A percentile compares a stretch with the other conserved stretches of the same genome.
Evolutionary conservation across 2,329 filamentous ascomycete species (phyloP).

Genomic region (Phoma sp.): DNA sequence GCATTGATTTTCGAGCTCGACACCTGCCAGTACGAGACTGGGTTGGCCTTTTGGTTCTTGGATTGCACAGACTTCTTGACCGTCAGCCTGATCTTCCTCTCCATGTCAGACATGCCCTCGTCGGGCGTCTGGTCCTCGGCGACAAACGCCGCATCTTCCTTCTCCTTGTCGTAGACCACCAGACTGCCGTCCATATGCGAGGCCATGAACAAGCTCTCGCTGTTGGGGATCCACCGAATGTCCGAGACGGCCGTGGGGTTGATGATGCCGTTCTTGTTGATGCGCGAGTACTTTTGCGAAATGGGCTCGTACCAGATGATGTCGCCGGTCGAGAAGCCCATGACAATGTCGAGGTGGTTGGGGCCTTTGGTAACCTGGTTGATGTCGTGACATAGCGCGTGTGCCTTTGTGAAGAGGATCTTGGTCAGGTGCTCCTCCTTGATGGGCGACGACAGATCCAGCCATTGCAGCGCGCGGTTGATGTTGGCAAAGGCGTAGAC

Average conservation of each 20-base stretch:
- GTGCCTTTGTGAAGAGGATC: constrained; percentile 94
- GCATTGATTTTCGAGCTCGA: constrained; percentile 90
- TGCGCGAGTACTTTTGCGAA: constrained; percentile 89
- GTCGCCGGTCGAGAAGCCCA: constrained; percentile 96
- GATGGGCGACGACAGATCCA: constrained; percentile 79
- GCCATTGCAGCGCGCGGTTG: constrained; percentile 94
- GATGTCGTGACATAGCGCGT: constrained; percentile 92
- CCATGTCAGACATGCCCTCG: constrained; percentile 42
- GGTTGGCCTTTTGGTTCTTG: constrained; percentile 91
- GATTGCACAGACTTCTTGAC: constrained; percentile 93
- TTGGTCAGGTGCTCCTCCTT: constrained; percentile 94
- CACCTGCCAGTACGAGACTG: constrained; percentile 89
- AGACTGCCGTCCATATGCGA: constrained; percentile 90
- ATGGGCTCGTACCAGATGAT: constrained; percentile 99
- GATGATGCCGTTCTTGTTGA: constrained; percentile 97
- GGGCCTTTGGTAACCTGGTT: constrained; percentile 81
- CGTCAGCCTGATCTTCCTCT: constrained; percentile 60
- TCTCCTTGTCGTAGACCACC: constrained; percentile 96
- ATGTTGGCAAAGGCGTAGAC: constrained; percentile 94
- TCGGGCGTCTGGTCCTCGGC: constrained; percentile 63
- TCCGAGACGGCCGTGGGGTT: constrained; percentile 84
- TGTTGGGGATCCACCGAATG: constrained; percentile 92
- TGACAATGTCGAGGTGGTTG: constrained; percentile 85
- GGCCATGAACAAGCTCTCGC: constrained; percentile 90
- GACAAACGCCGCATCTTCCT: constrained; percentile 82